Evolutionary conservation across 768 basidiomycete genomes (phyloP).

Genomic region (Kwoniella europaea): DNA sequence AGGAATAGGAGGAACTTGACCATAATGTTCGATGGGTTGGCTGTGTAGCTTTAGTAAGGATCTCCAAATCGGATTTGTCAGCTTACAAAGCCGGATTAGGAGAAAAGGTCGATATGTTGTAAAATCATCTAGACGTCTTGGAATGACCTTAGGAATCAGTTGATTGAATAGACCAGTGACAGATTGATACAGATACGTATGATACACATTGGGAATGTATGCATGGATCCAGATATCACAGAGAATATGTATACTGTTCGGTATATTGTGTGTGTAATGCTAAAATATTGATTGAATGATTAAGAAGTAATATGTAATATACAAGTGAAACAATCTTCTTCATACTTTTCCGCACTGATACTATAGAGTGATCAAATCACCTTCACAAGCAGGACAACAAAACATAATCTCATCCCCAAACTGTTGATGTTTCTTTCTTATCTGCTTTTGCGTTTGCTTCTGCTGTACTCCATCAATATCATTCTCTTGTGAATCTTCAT

Average conservation of each 20-base stretch:
- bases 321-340: neutral
- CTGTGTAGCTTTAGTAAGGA: neutral
- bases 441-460: neutral
- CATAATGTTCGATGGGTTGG: too few species aligned
- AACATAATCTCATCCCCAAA: slow-evolving; percentile 57
- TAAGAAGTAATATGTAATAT: neutral
- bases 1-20: neutral
- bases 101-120: too few species aligned
- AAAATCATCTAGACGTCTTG: too few species aligned
- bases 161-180: too few species aligned
- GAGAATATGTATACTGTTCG: too few species aligned
- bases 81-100: too few species aligned
- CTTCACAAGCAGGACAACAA: slow-evolving; percentile 55
- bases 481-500: slow-evolving; percentile 3
- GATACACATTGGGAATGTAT: too few species aligned
- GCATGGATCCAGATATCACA: too few species aligned
- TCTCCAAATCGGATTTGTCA: neutral
- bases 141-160: too few species aligned
- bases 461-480: slow-evolving; percentile 4
- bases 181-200: too few species aligned
- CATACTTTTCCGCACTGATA: neutral
- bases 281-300: too few species aligned
- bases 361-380: slow-evolving; percentile 53
- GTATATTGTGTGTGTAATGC: too few species aligned
- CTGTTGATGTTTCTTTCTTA: slow-evolving; percentile 26